These are phyloP conservation scores for Schizopora paradoxa DNA, from an alignment of 1,284 basidiomycete species.

Conservation along the genomic window DNA sequence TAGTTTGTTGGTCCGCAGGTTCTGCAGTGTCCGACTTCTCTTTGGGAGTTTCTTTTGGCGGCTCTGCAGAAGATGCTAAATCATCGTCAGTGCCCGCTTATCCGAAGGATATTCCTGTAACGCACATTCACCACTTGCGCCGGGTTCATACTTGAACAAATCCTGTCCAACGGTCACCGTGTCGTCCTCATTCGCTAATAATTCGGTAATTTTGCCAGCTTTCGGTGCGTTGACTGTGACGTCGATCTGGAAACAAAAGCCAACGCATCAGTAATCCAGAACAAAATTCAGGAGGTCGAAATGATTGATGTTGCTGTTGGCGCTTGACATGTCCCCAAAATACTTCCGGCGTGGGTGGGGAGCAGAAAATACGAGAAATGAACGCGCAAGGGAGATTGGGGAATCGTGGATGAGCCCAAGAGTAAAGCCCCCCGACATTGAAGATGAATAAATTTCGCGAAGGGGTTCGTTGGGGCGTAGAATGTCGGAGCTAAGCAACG, in stretches of 20 bases:
- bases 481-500: background rate
- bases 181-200: conserved; percentile 88
- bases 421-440: too few species aligned
- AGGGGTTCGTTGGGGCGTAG: background rate
- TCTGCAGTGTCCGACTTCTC: conserved; percentile 39
- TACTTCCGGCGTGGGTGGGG: too few species aligned
- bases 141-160: conserved; percentile 87
- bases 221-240: conserved; percentile 94
- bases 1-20: conserved; percentile 46
- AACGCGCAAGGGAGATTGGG: too few species aligned
- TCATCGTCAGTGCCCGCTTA: background rate
- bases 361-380: conserved; percentile 7
- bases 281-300: conserved; percentile 1
- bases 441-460: background rate
- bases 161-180: conserved; percentile 95
- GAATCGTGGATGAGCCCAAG: too few species aligned
- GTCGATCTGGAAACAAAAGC: conserved; percentile 66
- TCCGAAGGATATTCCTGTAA: conserved; percentile 18
- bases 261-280: background rate
- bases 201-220: conserved; percentile 84
- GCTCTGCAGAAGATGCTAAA: conserved; percentile 23
- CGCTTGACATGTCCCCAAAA: conserved; percentile 14
- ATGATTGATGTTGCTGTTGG: too few species aligned
- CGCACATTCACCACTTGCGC: conserved; percentile 57
- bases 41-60: conserved; percentile 33